Evolutionary conservation across 2,329 filamentous ascomycete species (phyloP), one percentile per base, ranked within the genome.

Genomic region (Malbranchea cinnamomea): DNA sequence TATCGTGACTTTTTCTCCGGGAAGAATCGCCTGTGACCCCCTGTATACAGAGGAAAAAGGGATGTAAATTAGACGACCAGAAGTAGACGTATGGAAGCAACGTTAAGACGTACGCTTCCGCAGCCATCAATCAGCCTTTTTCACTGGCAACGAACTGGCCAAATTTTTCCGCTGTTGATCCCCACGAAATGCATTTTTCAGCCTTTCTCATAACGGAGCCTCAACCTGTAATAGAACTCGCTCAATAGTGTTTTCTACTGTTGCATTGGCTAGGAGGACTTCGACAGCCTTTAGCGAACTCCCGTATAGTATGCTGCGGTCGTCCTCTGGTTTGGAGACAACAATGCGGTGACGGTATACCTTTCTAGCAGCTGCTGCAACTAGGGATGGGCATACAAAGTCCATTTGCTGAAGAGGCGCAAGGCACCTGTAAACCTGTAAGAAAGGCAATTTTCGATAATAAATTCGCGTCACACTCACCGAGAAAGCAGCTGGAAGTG

Each of bases 271-370:
- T 2, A 94, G 55, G 28, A 84, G 42, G 10, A 67, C 63, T 39
- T 68, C 63, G 2, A 94, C 71, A 3, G 79, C 78, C 17, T 67
- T 63, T 0, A 78, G 41, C 31, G 78, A 74, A 51, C 87, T 94
- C 0, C 89, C 89, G 74, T 91, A 98, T 51, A 93, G 82, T 61
- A 93, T 68, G 50, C 84, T 94, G 27, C 84, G 67, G 57, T 95
- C 89, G 34, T 74, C 71, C 37, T 72, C 67, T 1, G 81, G 67
- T 1, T 58, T 55, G 0, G 78, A 71, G 32, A 94, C 67, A 9
- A 69, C 55, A 18, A 98, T 73, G 6, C 84, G 75, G 56, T 98
- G 89, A 11, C 78, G 65, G 48, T 92, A 98, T 14, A 92, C 69
- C 57, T 95, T 95, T 37, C 72, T 72, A 2, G 78, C 75, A 4